Conservation (phyloP, 805 yeast species). For the Yarrowia sp. region DNA sequence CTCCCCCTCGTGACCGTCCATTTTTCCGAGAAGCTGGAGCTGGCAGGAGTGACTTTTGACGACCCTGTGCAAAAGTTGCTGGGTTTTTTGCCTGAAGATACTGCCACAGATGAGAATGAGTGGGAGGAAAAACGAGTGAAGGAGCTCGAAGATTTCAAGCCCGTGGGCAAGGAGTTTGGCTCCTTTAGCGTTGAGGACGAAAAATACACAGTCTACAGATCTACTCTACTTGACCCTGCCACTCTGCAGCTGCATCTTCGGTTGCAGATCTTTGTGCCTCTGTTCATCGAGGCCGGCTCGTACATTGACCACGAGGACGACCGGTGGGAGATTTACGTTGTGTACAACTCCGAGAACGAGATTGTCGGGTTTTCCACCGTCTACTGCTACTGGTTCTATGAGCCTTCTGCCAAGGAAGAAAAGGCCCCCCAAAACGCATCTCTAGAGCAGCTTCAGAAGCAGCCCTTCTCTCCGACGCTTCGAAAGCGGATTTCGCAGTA, state of each 20-base stretch:
- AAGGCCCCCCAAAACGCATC: slow-evolving; percentile 53
- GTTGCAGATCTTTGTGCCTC: slow-evolving; percentile 77
- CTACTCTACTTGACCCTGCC: slow-evolving; percentile 53
- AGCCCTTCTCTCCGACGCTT: slow-evolving; percentile 44
- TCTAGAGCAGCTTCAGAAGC: slow-evolving; percentile 47
- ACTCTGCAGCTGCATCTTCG: slow-evolving; percentile 67
- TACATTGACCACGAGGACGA: slow-evolving; percentile 79
- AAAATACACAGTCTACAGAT: slow-evolving; percentile 60
- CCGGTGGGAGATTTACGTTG: slow-evolving; percentile 78
- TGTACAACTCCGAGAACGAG: slow-evolving; percentile 55
- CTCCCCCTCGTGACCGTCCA: slow-evolving; percentile 72
- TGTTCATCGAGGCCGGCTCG: slow-evolving; percentile 94
- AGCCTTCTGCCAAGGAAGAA: slow-evolving; percentile 45
- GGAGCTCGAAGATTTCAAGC: slow-evolving; percentile 55
- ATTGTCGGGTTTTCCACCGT: slow-evolving; percentile 84
- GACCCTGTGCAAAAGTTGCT: slow-evolving; percentile 64
- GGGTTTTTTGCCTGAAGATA: slow-evolving; percentile 64
- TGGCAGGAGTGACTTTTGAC: slow-evolving; percentile 60
- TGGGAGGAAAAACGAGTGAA: slow-evolving; percentile 68
- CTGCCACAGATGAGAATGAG: slow-evolving; percentile 65
- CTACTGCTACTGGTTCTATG: slow-evolving; percentile 81
- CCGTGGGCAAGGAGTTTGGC: slow-evolving; percentile 52
- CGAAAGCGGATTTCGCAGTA: slow-evolving; percentile 89
- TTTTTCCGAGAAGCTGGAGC: slow-evolving; percentile 55
- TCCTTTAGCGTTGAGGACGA: slow-evolving; percentile 47